Evolutionary conservation across 176 grass and related monocot genomes (phyloP), one percentile per base, ranked within the genome.

Genomic region (Pontederia paniculata): DNA sequence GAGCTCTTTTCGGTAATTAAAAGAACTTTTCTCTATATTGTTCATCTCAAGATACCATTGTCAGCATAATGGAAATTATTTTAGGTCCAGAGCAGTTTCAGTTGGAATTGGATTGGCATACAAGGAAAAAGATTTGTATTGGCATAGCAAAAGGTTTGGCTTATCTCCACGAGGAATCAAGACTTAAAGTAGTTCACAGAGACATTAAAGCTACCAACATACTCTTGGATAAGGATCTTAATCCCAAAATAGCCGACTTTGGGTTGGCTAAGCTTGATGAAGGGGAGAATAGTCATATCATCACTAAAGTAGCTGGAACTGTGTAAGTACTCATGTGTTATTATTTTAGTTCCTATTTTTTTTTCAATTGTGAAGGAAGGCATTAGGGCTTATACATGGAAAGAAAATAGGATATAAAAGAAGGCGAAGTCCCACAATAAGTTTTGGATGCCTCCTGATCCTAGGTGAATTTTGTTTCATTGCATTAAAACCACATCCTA

Each of bases 211-310:
- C 57, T 12, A 60, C 57, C 0, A 60, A 60, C 19, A 10, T 60
- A 43, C 25, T 60, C n/a, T 28, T 60, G 10, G 57, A 60, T 9
- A 60, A 60, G 43, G 57, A 60, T 60, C 31, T 60, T 44, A 60
- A 60, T 5, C 13, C 57, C 9, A 60, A 57, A 0, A 44, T 60
- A 44, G 42, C 57, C 5, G 57, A 60, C 31, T 60, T 60, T 60
- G 57, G 57, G 9, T 44, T 60, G n/a, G 57, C 57, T 44, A 42
- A 10, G 37, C 57, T 60, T 60, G 37, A 60, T 44, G 57, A 60
- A 60, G 57, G 17, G 37, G 57, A 60, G 14, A 60, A 60, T 37
- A 60, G 16, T 12, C 57, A 60, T 18, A 60, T 20, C n/a, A 44
- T 14, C 57, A 60, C 57, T 12, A 28, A 8, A 11, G 19, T 60